phyloP scores from a whole-genome alignment of 75 land plant species.

The Picea glauca region DNA sequence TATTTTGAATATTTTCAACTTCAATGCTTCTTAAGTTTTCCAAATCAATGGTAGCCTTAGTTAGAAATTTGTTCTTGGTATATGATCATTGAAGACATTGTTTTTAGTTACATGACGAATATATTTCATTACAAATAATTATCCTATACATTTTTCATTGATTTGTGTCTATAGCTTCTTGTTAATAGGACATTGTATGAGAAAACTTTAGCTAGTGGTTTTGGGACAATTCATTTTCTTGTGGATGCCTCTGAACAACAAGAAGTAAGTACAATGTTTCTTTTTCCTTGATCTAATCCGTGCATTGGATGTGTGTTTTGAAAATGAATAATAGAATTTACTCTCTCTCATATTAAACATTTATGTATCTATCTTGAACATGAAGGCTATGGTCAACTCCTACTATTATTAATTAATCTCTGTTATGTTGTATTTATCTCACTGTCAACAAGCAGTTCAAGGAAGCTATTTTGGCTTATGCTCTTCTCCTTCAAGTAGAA shows the following conservation, averaged over 20 bases:
- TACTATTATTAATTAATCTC: not conserved
- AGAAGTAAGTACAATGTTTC: conserved; percentile 38
- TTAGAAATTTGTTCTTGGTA: not conserved
- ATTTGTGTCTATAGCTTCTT: conserved; percentile 44
- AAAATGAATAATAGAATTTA: too few relatives aligned
- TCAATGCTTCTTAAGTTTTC: too few relatives aligned
- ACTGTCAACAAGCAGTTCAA: conserved; percentile 55
- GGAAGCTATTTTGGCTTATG: conserved; percentile 79
- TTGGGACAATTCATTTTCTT: conserved; percentile 91
- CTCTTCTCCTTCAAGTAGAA: conserved; percentile 47
- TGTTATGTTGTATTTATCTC: not conserved
- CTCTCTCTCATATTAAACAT: not conserved
- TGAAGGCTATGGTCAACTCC: not conserved
- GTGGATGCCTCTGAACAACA: conserved; percentile 98
- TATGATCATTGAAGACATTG: not conserved
- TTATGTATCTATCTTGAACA: not conserved
- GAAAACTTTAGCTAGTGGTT: conserved; percentile 97
- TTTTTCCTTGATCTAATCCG: not conserved
- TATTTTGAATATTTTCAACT: too few relatives aligned
- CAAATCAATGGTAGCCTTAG: too few relatives aligned
- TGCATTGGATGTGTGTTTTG: too few relatives aligned
- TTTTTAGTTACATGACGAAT: not conserved
- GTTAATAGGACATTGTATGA: conserved; percentile 94
- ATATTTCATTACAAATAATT: not conserved
- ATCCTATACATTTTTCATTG: too few relatives aligned